Evolutionary conservation across 73 alveolate species (phyloP), one percentile per base, ranked within the genome.

Genomic region (Blepharisma stoltei): DNA sequence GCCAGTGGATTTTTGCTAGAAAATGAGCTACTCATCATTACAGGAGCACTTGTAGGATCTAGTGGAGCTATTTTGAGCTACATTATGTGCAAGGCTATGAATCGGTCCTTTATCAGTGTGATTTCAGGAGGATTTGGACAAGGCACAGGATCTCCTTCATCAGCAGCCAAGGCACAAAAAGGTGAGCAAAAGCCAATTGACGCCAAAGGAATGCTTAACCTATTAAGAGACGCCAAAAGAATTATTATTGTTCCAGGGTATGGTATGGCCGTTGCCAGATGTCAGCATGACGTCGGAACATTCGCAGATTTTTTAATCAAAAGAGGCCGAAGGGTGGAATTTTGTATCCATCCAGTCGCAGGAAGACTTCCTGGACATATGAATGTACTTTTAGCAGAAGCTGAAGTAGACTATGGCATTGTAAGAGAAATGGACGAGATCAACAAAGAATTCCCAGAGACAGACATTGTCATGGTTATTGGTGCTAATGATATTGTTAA

Each of bases 351-450:
- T 83, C 96, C 96, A 9, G 96, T 90, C 60, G 96, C 96, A 0
- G 96, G 96, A 48, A 86, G 96, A 83, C 84, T 90, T 90, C 96
- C 96, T 9, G 96, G 96, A 32, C 91, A 90, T 75, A 76, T 90
- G 84, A 90, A 90, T 76, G 96, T 90, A 54, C 81, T 90, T 32
- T 80, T 90, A 50, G 96, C 96, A 6, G 96, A 90, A 84, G 96
- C 83, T 27, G 87, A 43, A 20, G 55, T 47, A 11, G 78, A 25
- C 27, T 90, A 90, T 53, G 94, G 87, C 44, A 71, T 85, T 73
- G 97, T 90, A 20, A 47, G 66, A 44, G 97, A 90, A 88, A 90
- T 87, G 93, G 97, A 90, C 55, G 97, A 90, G 70, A 84, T 90
- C 78, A 80, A 60, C 78, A 84, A 76, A 52, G 90, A 78, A 8